Conservation (phyloP, 805 yeast species). For the Nakazawaea wickerhamii region DNA sequence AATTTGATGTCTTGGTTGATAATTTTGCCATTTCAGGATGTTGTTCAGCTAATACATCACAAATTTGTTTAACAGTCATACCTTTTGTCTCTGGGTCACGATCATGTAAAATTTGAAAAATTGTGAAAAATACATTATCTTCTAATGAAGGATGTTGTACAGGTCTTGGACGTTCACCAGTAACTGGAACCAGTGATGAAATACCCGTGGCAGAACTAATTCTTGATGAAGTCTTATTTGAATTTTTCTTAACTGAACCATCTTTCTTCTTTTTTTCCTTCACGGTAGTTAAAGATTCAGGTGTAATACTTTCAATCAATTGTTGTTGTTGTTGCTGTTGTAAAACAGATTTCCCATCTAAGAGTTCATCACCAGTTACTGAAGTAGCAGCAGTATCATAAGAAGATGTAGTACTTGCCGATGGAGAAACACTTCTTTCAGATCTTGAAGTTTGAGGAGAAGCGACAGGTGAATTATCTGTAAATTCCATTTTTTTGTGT, state of each 20-base stretch:
- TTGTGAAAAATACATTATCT: slow-evolving; percentile 71
- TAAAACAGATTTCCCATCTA: slow-evolving; percentile 13
- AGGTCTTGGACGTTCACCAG: slow-evolving; percentile 72
- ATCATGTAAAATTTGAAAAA: slow-evolving; percentile 65
- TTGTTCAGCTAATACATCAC: slow-evolving; percentile 65
- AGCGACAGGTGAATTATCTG: slow-evolving; percentile 17
- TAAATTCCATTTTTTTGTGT: background rate
- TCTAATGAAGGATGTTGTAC: slow-evolving; percentile 62
- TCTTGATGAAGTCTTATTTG: slow-evolving; percentile 28
- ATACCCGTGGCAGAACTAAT: slow-evolving; percentile 65
- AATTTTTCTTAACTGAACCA: slow-evolving; percentile 23
- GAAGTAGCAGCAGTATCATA: slow-evolving; percentile 27
- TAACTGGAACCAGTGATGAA: slow-evolving; percentile 74
- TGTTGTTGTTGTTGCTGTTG: slow-evolving; percentile 4
- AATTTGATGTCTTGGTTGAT: slow-evolving; percentile 73
- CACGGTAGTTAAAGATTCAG: slow-evolving; percentile 12
- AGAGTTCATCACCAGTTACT: slow-evolving; percentile 17
- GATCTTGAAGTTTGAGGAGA: slow-evolving; percentile 26
- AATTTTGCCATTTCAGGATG: slow-evolving; percentile 83
- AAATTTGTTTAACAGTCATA: slow-evolving; percentile 86
- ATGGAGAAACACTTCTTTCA: slow-evolving; percentile 34
- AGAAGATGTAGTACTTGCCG: slow-evolving; percentile 37
- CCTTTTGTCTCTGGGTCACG: slow-evolving; percentile 66
- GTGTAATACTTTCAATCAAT: slow-evolving; percentile 7
- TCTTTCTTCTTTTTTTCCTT: slow-evolving; percentile 19